Base-by-base conservation (phyloP, 129 eudicot genomes). In the Flaveria trinervia region DNA sequence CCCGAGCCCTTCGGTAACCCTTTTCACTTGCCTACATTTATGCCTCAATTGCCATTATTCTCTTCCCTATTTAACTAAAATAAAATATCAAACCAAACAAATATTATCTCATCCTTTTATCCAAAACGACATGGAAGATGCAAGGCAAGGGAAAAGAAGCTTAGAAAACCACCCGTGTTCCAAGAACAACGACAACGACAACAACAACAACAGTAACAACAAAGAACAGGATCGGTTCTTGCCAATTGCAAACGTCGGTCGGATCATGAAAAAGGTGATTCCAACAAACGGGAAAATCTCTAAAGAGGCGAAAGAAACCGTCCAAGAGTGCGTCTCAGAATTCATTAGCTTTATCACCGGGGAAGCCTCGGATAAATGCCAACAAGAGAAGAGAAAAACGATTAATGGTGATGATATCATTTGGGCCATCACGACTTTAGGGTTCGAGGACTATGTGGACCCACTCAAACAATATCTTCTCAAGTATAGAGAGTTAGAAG, bases 401-500 rank as follows among this genome's bases (percentile, higher is more conserved):
- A 61, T 61, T 43, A 61, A 61, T 9, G 67, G 67, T 26, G 67
- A 61, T 6, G 67, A 61, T 14, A 9, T 61, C 16, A 4, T 61
- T 1, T 61, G 67, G 67, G 67, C 67, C 41, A 61, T 61, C n/a
- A 61, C 67, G 41, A 61, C 67, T 0, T 61, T 61, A 23, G 67
- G 67, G 67, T 61, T 61, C 12, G 67, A 61, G 67, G 67, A 61
- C 2, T 61, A 61, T n/a, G 67, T 61, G 6, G 67, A 61, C 12
- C 67, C 67, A 4, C 15, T 61, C 0, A 61, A 61, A 28, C 69
- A 80, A 12, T 90, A 90, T 76, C 89, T 88, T 48, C 54, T 56
- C 10, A 90, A 90, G 73, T 90, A 90, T 46, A 77, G 91, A 78
- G 96, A 88, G 3, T 62, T 86, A 50, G 93, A 90, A 82, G 96